Conservation (phyloP, 1,139 yeast genomes). For the Torulaspora globosa region DNA sequence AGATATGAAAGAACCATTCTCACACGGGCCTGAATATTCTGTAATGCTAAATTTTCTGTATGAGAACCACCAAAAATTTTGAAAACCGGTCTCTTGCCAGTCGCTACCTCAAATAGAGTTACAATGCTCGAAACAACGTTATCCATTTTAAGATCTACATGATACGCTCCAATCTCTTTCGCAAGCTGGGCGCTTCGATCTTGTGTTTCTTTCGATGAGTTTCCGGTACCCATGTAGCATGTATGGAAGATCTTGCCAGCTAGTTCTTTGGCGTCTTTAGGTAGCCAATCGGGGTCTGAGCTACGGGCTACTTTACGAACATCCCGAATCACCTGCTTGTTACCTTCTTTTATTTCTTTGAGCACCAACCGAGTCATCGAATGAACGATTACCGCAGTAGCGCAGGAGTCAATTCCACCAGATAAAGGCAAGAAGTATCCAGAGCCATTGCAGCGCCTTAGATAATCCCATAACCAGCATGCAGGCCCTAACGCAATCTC, state of each 20-base stretch:
- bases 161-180: slow-evolving; percentile 75
- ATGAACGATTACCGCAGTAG: slow-evolving; percentile 90
- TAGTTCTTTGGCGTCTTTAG: slow-evolving; percentile 69
- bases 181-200: slow-evolving; percentile 78
- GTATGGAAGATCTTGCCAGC: slow-evolving; percentile 78
- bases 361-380: slow-evolving; percentile 89
- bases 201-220: slow-evolving; percentile 85
- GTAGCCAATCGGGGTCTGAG: slow-evolving; percentile 53
- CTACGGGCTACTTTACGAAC: slow-evolving; percentile 58
- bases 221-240: slow-evolving; percentile 91
- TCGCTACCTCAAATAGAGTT: slow-evolving; percentile 75
- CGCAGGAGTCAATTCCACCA: slow-evolving; percentile 98
- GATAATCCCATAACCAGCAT: slow-evolving; percentile 98
- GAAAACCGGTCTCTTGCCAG: slow-evolving; percentile 83
- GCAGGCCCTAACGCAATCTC: slow-evolving; percentile 98
- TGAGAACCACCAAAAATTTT: slow-evolving; percentile 90
- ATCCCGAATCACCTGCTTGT: slow-evolving; percentile 70
- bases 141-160: slow-evolving; percentile 90
- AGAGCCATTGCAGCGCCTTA: slow-evolving; percentile 81
- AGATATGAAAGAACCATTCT: slow-evolving; percentile 92
- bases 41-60: slow-evolving; percentile 87
- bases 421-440: slow-evolving; percentile 91
- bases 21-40: slow-evolving; percentile 91
- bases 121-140: slow-evolving; percentile 69
- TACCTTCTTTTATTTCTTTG: slow-evolving; percentile 59